These are phyloP conservation scores for Xerophyta viscosa DNA, from an alignment of 106 monocot species.

Conservation along the genomic window DNA sequence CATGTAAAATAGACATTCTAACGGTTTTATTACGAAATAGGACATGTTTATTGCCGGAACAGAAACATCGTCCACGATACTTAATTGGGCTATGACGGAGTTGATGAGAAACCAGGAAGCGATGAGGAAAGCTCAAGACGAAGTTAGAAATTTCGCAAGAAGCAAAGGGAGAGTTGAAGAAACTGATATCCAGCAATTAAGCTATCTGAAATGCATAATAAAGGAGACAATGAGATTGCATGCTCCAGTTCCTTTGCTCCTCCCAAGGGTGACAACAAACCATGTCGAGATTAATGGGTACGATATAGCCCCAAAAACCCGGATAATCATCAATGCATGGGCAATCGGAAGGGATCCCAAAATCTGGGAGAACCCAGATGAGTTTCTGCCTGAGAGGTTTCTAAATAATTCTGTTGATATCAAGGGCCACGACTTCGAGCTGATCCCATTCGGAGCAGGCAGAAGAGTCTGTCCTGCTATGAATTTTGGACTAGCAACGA, in stretches of 20 bases:
- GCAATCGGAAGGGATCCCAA: conserved; percentile 9
- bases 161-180: neutral
- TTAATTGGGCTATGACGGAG: conserved; percentile 9
- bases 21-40: neutral
- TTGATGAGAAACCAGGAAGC: conserved; percentile 2
- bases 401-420: conserved; percentile 1
- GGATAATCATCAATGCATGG: too few species aligned
- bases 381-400: conserved; percentile 16
- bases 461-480: conserved; percentile 13
- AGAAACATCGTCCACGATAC: neutral
- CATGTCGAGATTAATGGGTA: too few species aligned
- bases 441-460: conserved; percentile 7
- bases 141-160: neutral
- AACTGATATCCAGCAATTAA: neutral
- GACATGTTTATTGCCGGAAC: conserved; percentile 17
- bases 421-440: conserved; percentile 3
- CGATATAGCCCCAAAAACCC: too few species aligned
- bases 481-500: neutral
- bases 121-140: conserved; percentile 1
- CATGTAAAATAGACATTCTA: too few species aligned
- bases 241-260: conserved; percentile 11
- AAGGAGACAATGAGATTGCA: conserved; percentile 19
- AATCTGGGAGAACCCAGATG: conserved; percentile 6
- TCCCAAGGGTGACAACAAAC: conserved; percentile 13
- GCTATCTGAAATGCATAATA: conserved; percentile 10